A percentile compares a stretch with the other conserved stretches of the same genome.
phyloP scores from a whole-genome alignment of 345 rosid species.

The Pistacia integerrima region DNA sequence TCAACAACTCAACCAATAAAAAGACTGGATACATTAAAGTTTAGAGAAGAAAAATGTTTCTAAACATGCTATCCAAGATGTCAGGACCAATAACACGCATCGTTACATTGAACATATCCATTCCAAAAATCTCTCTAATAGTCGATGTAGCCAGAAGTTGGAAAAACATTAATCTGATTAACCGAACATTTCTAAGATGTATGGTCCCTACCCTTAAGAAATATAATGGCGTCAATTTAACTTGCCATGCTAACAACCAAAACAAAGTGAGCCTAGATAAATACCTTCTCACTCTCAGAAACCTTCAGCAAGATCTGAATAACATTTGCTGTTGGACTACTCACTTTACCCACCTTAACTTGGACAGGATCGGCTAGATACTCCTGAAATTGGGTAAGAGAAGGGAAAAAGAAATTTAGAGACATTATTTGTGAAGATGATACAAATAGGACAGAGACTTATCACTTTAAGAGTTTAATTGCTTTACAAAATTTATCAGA shows the following conservation, averaged over 20 bases:
- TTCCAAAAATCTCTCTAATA: background rate
- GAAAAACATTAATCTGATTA: background rate
- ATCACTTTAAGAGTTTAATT: background rate
- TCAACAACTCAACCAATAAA: background rate
- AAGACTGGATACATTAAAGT: background rate
- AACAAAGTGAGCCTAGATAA: background rate
- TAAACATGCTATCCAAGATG: background rate
- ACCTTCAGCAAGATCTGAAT: slow-evolving; percentile 32
- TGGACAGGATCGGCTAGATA: slow-evolving; percentile 39
- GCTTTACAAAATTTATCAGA: background rate
- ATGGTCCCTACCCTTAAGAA: background rate
- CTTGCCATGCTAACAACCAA: background rate
- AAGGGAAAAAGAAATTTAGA: background rate
- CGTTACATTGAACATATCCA: background rate
- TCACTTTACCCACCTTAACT: slow-evolving; percentile 46
- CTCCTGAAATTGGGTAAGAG: slow-evolving; percentile 33
- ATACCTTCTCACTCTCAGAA: slow-evolving; percentile 47
- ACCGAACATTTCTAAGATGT: background rate
- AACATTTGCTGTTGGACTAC: slow-evolving; percentile 47
- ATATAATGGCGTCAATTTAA: background rate
- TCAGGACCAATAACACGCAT: background rate
- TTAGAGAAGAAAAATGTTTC: background rate
- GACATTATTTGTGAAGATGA: background rate
- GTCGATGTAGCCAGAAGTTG: background rate
- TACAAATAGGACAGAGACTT: background rate